These are phyloP conservation scores for Dactylis glomerata DNA, from an alignment of 176 grass and related monocot genomes.

Conservation along the genomic window DNA sequence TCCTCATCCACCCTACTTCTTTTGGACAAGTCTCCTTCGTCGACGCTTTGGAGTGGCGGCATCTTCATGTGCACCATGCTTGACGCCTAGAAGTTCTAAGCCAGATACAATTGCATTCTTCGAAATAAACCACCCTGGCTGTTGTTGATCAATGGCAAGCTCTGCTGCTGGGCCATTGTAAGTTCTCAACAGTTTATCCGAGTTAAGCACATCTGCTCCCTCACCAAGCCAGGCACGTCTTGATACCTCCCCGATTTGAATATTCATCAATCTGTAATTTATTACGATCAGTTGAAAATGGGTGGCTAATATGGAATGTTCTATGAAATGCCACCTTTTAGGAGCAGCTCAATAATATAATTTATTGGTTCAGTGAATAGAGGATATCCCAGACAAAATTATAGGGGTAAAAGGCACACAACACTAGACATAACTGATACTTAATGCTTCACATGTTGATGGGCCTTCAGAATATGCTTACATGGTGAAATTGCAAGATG, in stretches of 20 bases:
- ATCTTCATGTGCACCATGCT: slow-evolving; percentile 34
- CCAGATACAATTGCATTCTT: slow-evolving; percentile 56
- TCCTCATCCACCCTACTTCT: slow-evolving; percentile 28
- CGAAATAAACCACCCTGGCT: slow-evolving; percentile 61
- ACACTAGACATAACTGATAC: background rate
- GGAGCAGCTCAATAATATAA: background rate
- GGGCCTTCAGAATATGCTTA: background rate
- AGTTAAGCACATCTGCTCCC: slow-evolving; percentile 46
- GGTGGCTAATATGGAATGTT: background rate
- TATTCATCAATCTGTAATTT: slow-evolving; percentile 54
- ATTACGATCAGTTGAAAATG: background rate
- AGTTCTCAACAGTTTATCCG: slow-evolving; percentile 48
- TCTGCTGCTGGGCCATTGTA: slow-evolving; percentile 49
- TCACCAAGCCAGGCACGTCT: slow-evolving; percentile 64
- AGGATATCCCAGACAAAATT: background rate
- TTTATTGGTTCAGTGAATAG: background rate
- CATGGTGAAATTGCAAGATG: background rate
- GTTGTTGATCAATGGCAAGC: slow-evolving; percentile 33
- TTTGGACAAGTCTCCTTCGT: slow-evolving; percentile 62
- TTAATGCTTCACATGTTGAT: background rate
- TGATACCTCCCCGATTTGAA: slow-evolving; percentile 54
- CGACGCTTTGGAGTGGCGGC: slow-evolving; percentile 37
- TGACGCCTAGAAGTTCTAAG: slow-evolving; percentile 62
- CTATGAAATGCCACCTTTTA: background rate
- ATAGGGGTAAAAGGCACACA: background rate